Evolutionary conservation across 176 grass and related monocot genomes (phyloP), one percentile per base, ranked within the genome.

Genomic region (Oryza glumipatula): DNA sequence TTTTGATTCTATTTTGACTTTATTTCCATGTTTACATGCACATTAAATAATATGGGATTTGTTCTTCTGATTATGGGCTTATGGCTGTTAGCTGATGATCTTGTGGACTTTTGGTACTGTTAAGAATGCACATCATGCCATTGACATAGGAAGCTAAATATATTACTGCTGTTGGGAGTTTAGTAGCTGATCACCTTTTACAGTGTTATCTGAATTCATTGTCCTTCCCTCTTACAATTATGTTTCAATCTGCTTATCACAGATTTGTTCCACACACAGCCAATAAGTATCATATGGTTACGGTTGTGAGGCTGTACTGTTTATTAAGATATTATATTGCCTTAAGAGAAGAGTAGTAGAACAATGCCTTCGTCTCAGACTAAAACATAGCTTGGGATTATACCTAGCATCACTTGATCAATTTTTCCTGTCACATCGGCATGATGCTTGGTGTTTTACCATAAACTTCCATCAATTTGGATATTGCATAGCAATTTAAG

Each of bases 1-100:
- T 68, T 41, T 70, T 4, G 0, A 0, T 56, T 60, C 33, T 16
- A 45, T 46, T 46, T 71, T n/a, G 61, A 6, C 51, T 78, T 10
- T 24, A 77, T 24, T 24, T 21, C 35, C 35, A 74, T 84, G 82
- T 54, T 33, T 8, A 46, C 39, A 79, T 83, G 13, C 9, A 33
- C 13, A 33, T 39, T 22, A 49, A 21, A 63, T 11, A 61, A 77
- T 76, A 32, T 26, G 12, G 5, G 5, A 61, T 33, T 44, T 74
- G 15, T 86, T 74, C 33, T 56, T 35, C 16, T 41, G 67, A 51
- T 45, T 26, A 73, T 35, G 54, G 54, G 22, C 16, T 30, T 54
- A 39, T 61, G 39, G 63, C 23, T 64, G 21, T 9, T 70, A 26
- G 49, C 36, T 38, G 36, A 38, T 80, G 36, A 52, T 47, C 9